Base-by-base conservation (phyloP, 108 stramenopile genomes). In the Nitzschia sp. region DNA sequence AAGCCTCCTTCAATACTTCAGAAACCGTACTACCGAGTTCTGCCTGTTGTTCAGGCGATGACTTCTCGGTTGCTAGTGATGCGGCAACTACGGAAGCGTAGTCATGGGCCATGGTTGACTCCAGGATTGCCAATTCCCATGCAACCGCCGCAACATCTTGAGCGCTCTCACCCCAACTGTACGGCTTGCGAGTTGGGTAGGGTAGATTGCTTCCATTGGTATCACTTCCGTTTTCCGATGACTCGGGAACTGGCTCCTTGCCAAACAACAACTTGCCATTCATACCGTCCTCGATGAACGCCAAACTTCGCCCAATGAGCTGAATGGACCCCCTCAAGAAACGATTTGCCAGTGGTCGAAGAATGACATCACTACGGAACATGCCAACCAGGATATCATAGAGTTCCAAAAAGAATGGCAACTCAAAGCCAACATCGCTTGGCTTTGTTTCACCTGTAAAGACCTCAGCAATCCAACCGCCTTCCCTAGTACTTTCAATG, bases 101-200 rank as follows among this genome's bases (percentile, higher is more conserved):
- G 41, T 94, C 87, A 63, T 87, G 76, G 17, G 78, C 64, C 63
- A 94, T 53, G 15, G 62, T 72, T 26, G 80, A 73, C 41, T 89
- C 87, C 17, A 94, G 78, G 41, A 94, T 83, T 5, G 88, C 83
- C 43, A 94, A 64, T 29, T 94, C 93, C 93, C 93, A 94, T 21
- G 93, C 72, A 11, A 94, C 93, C 12, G 85, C 65, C 11, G 88
- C 93, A 51, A 94, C 84, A 73, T 91, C 89, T 48, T 82, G 75
- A 12, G 83, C 71, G 17, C 86, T 76, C 20, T 88, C 82, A 37
- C 83, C 84, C 92, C 92, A 94, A 52, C 56, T 77, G 66, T 94
- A 94, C 3, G 88, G 63, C 19, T 10, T n/a, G 15, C 74, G 65
- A 6, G 69, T 59, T 10, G 73, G 63, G 19, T 50, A 43, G 24